Evolutionary conservation across 1,284 basidiomycete species (phyloP).

Genomic region (Ceratobasidium sp.): DNA sequence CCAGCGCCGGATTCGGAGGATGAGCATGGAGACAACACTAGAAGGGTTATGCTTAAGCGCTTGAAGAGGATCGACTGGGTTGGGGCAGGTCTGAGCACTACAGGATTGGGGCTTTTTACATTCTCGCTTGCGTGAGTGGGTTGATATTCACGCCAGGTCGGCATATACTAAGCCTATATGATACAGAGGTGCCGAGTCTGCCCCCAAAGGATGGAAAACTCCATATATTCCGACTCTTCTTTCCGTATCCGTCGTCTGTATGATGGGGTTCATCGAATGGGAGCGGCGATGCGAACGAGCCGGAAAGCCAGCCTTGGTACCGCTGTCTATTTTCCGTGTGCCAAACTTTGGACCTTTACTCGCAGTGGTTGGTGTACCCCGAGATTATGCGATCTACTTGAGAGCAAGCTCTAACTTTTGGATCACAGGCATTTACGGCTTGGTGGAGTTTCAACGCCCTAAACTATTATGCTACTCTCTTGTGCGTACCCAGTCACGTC

Average conservation of each 20-base stretch:
- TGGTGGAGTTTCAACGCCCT: constrained; percentile 42
- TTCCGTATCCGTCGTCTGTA: constrained; percentile 28
- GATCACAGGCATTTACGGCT: constrained; percentile 28
- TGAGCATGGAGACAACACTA: constrained; percentile 21
- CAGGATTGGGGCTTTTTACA: constrained; percentile 38
- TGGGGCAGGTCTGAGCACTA: constrained; percentile 35
- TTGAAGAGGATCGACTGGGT: constrained; percentile 42
- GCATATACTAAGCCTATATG: neutral
- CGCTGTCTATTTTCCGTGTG: constrained; percentile 40
- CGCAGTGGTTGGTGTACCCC: constrained; percentile 35
- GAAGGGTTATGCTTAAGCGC: constrained; percentile 29
- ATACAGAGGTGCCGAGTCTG: constrained; percentile 41
- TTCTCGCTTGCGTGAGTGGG: constrained; percentile 42
- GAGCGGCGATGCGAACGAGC: constrained; percentile 39
- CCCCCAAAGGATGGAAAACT: constrained; percentile 42
- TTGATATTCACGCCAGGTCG: neutral
- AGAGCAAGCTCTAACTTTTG: too few species aligned
- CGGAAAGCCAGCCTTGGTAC: constrained; percentile 39
- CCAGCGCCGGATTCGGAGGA: constrained; percentile 12
- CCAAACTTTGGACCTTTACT: constrained; percentile 41
- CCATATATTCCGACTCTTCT: constrained; percentile 43
- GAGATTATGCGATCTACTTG: too few species aligned
- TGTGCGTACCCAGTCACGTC: constrained; percentile 25
- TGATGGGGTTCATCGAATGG: constrained; percentile 43
- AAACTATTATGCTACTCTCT: constrained; percentile 41